phyloP scores from a whole-genome alignment of 1,139 yeast genomes.

The Pichia terricola region DNA sequence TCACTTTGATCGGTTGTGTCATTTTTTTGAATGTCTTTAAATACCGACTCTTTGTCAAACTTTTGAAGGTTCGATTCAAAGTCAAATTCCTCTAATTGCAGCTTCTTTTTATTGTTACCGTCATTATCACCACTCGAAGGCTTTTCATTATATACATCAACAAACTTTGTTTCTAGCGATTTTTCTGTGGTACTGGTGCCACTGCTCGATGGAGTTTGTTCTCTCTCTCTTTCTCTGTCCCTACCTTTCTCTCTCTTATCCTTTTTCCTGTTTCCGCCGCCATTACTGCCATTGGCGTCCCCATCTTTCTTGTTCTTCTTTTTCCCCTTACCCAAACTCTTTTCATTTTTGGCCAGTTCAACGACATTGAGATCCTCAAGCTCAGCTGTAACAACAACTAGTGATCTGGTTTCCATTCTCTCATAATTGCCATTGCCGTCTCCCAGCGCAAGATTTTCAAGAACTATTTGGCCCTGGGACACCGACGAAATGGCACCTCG shows the following conservation, averaged over 20 bases:
- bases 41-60: slow-evolving; percentile 75
- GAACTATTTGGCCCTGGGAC: slow-evolving; percentile 30
- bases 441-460: slow-evolving; percentile 17
- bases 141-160: slow-evolving; percentile 5
- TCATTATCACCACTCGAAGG: background rate
- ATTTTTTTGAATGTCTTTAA: slow-evolving; percentile 60
- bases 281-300: slow-evolving; percentile 2
- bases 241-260: slow-evolving; percentile 5
- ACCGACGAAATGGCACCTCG: slow-evolving; percentile 41
- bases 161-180: slow-evolving; percentile 7
- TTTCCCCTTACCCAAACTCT: slow-evolving; percentile 9
- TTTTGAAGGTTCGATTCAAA: slow-evolving; percentile 73
- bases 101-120: slow-evolving; percentile 28
- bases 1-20: slow-evolving; percentile 54
- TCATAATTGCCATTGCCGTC: slow-evolving; percentile 5
- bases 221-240: background rate
- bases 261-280: slow-evolving; percentile 3
- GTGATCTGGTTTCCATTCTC: slow-evolving; percentile 8
- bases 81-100: slow-evolving; percentile 64
- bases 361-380: slow-evolving; percentile 43
- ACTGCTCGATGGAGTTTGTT: background rate
- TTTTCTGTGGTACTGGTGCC: too few relatives aligned
- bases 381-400: slow-evolving; percentile 27
- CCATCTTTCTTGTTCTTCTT: background rate
- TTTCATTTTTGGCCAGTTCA: slow-evolving; percentile 35